phyloP scores from a whole-genome alignment of 1,284 basidiomycete species.

The Boletus nobilissimus region DNA sequence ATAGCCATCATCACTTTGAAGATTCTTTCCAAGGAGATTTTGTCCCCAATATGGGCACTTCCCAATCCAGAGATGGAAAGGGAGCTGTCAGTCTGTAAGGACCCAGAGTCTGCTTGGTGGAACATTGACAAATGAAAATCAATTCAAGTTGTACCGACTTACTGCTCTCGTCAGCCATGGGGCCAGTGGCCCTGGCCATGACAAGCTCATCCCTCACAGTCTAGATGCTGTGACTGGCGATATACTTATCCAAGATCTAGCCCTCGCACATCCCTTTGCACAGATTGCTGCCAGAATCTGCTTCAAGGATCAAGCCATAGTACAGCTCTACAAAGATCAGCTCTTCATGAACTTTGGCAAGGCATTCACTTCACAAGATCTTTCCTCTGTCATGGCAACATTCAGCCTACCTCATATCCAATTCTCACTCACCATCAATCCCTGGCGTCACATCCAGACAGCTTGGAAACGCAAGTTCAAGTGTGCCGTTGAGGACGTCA shows the following conservation, averaged over 20 bases:
- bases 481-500: background rate
- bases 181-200: slow-evolving; percentile 26
- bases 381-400: slow-evolving; percentile 28
- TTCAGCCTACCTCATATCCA: slow-evolving; percentile 19
- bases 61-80: too few species aligned
- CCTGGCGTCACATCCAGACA: slow-evolving; percentile 43
- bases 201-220: slow-evolving; percentile 46
- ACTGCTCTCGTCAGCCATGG: too few species aligned
- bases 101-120: too few species aligned
- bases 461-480: slow-evolving; percentile 40
- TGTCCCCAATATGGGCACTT: too few species aligned
- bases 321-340: slow-evolving; percentile 27
- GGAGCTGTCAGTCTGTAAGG: too few species aligned
- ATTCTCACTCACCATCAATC: slow-evolving; percentile 29
- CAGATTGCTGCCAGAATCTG: slow-evolving; percentile 24
- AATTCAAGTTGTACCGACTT: too few species aligned
- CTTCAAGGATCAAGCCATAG: background rate
- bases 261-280: slow-evolving; percentile 41
- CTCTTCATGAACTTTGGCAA: slow-evolving; percentile 43
- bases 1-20: too few species aligned
- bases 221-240: slow-evolving; percentile 39
- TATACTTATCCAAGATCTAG: slow-evolving; percentile 44
- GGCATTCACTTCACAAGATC: slow-evolving; percentile 33
- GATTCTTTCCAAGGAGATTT: too few species aligned
- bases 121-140: too few species aligned